Evolutionary conservation across 495 filamentous ascomycete species (phyloP), one percentile per base, ranked within the genome.

Genomic region (Lasiosphaeria ovina): DNA sequence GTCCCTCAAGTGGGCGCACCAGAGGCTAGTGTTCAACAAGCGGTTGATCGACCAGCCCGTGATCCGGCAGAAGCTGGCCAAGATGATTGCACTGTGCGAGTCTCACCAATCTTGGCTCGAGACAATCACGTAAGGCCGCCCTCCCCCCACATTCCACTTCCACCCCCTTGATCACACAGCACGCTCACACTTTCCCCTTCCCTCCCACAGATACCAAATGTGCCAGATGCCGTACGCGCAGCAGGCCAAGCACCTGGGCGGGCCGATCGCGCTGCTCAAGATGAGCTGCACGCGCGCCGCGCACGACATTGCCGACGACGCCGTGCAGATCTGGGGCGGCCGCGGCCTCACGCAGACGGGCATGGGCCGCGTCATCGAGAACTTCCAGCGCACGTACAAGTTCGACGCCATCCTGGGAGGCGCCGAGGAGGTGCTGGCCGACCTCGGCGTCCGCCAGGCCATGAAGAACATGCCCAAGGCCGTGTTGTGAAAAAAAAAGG

Each of bases 381-480:
- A 86, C 78, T 93, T 93, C 78, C 80, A 92, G 69, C 81, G 89
- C 36, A 90, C 86, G 0, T 93, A 94, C 74, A 94, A 94, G 78
- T 94, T 94, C 66, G 91, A 96, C 73, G 85, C 91, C 12, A 93
- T 96, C 62, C 74, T 96, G 5, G 91, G 91, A 54, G 90, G 90
- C 3, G 87, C 90, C 11, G 91, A 96, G 74, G 91, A 94, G 76
- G 86, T 94, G 57, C 71, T 96, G 55, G 89, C 84, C 4, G 91
- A 96, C 73, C 70, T 94, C 57, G 91, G 90, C 16, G 90, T 94
- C 2, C 78, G 89, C 58, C 90, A 93, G 76, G 91, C 90, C 9
- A 81, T 92, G 77, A 90, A 86, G 76, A 81, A 81, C 56, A 90
- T 94, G 79, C 90, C 91, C 38, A 93, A 93, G 76, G 83, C 88